Base-by-base conservation (phyloP, 768 basidiomycete species). In the Russula ochroleuca region DNA sequence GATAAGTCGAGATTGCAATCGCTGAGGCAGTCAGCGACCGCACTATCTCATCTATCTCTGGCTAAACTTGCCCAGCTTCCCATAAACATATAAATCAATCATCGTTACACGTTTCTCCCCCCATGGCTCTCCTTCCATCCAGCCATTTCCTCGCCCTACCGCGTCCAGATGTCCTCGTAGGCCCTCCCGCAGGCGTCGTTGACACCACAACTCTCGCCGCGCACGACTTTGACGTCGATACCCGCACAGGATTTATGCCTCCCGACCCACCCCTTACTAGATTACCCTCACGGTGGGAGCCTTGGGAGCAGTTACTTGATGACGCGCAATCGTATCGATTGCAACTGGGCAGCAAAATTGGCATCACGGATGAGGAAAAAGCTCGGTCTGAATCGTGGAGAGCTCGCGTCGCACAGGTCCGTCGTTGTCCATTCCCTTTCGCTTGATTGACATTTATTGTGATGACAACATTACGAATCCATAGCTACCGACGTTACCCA, bases 211-310 rank as follows among this genome's bases (percentile, higher is more conserved):
- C 76, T 0, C 70, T 77, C 53, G 75, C 75, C 43, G 76, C 76
- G 6, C 75, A 75, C 59, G 75, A 76, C 58, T 98, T 93, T 78
- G 94, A 98, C 72, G 90, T 98, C 64, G 93, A 95, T 72, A 86
- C 88, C 11, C 79, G 85, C 17, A 92, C 93, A 0, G 95, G 96
- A 0, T 98, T 98, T 74, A 87, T 98, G 84, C 90, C 95, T 2
- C 87, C 90, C 0, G 78, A 83, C 15, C 82, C 85, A 0, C 94
- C 94, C 1, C 72, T 87, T 0, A 68, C 75, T 8, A 81, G 87
- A 23, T 79, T 96, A 1, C 85, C 87, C 0, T 61, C 45, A 0
- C 72, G 75, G 59, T 96, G 85, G 83, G 85, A 84, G 49, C 70
- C 76, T 50, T 98, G 92, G 94, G 93, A 96, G 72, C 72, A 70